Evolutionary conservation across 257 asterid species (phyloP).

Genomic region (Gentiana macrophylla): DNA sequence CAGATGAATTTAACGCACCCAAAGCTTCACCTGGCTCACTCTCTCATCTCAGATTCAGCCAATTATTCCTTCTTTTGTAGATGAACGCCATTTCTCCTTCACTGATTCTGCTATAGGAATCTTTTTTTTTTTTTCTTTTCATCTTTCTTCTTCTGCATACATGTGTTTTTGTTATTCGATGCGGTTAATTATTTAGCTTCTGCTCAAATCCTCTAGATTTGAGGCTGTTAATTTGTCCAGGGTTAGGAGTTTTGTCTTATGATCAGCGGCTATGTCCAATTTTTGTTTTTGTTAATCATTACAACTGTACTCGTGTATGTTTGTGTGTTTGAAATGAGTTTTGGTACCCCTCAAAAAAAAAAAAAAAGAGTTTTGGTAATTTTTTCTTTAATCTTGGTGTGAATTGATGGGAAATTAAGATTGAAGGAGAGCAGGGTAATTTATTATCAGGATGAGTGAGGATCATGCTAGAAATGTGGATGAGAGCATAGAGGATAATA

Average conservation of each 20-base stretch:
- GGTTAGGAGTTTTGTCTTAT: too few relatives aligned
- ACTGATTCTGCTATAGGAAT: background rate
- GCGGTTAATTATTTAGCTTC: background rate
- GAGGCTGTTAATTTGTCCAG: too few relatives aligned
- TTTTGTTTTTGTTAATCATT: background rate
- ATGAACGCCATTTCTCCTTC: background rate
- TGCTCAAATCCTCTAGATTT: too few relatives aligned
- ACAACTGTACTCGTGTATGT: constrained; percentile 1
- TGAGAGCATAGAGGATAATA: constrained; percentile 36
- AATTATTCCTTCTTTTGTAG: background rate
- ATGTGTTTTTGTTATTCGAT: background rate
- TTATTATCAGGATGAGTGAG: constrained; percentile 23
- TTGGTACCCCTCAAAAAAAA: too few relatives aligned
- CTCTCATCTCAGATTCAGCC: too few relatives aligned
- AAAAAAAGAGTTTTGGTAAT: constrained; percentile 84
- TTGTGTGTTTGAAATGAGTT: constrained; percentile 29
- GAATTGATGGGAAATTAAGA: constrained; percentile 21
- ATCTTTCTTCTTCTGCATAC: background rate
- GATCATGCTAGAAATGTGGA: constrained; percentile 31
- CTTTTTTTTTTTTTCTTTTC: background rate
- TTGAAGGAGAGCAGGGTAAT: constrained; percentile 1
- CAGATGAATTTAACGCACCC: too few relatives aligned
- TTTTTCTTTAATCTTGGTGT: constrained; percentile 40
- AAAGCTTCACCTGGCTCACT: too few relatives aligned
- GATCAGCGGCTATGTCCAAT: background rate